Conservation (phyloP, 768 basidiomycete species). For the Cystoderma amianthinum region DNA sequence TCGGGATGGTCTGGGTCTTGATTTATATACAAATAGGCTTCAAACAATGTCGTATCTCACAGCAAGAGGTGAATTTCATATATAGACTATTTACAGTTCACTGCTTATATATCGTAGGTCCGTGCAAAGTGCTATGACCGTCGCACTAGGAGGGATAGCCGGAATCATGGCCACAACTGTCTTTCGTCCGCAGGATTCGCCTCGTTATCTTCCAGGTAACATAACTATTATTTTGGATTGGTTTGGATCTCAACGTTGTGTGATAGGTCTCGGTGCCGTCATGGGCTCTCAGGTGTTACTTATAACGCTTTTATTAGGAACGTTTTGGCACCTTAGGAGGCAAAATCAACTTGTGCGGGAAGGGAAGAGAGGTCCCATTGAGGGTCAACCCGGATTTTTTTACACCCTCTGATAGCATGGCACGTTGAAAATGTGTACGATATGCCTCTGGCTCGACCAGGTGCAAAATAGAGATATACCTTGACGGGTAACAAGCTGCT, state of each 20-base stretch:
- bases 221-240: neutral
- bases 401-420: no score
- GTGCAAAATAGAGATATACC: no score
- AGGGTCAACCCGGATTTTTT: slow-evolving; percentile 25
- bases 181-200: slow-evolving; percentile 33
- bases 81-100: no score
- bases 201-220: slow-evolving; percentile 40
- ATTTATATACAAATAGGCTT: slow-evolving; percentile 14
- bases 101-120: no score
- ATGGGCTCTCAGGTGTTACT: slow-evolving; percentile 33
- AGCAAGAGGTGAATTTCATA: no score
- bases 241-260: neutral
- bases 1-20: neutral
- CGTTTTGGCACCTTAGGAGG: slow-evolving; percentile 25
- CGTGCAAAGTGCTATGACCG: slow-evolving; percentile 29
- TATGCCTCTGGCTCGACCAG: no score
- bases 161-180: slow-evolving; percentile 36
- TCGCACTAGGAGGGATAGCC: slow-evolving; percentile 34
- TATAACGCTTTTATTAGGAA: slow-evolving; percentile 25
- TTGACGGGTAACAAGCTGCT: no score
- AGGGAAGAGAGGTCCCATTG: slow-evolving; percentile 24
- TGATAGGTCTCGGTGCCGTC: slow-evolving; percentile 29
- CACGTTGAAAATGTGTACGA: no score
- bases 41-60: slow-evolving; percentile 43
- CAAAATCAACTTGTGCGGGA: slow-evolving; percentile 24